A percentile compares a stretch with the other conserved stretches of the same genome.
Conservation (phyloP, 2,329 filamentous ascomycete species). For the Claviceps sp. region DNA sequence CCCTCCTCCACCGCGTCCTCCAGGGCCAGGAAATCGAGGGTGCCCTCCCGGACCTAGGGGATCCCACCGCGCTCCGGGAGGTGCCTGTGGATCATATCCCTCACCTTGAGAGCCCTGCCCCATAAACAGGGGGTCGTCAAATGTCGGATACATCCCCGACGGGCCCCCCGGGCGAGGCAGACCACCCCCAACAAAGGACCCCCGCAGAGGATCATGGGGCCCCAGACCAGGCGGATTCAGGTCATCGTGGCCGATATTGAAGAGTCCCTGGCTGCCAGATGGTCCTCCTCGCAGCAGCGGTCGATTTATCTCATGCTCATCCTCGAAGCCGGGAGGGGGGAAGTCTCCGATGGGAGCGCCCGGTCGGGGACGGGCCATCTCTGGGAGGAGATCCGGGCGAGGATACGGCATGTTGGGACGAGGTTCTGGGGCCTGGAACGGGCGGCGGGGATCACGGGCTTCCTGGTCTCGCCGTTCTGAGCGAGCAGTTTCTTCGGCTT, state of each 20-base stretch:
- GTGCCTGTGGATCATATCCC: constrained; percentile 51
- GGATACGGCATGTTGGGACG: constrained; percentile 54
- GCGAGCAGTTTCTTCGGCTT: constrained; percentile 28
- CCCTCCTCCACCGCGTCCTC: constrained; percentile 22
- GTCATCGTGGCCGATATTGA: constrained; percentile 72
- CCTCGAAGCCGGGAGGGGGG: constrained; percentile 80
- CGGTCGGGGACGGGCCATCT: constrained; percentile 43
- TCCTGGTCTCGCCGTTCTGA: constrained; percentile 27
- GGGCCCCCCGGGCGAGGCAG: constrained; percentile 44
- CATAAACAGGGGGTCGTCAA: constrained; percentile 78
- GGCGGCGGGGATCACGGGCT: constrained; percentile 21
- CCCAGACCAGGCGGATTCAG: constrained; percentile 77
- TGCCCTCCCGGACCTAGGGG: constrained; percentile 58
- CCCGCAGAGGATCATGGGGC: constrained; percentile 67
- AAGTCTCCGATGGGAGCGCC: constrained; percentile 60
- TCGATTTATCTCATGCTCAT: constrained; percentile 73
- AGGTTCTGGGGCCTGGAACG: constrained; percentile 27
- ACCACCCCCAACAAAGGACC: constrained; percentile 49
- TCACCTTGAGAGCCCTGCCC: constrained; percentile 30
- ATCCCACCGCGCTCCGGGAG: constrained; percentile 86
- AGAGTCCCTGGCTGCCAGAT: constrained; percentile 41
- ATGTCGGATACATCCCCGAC: constrained; percentile 90
- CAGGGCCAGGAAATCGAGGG: constrained; percentile 32
- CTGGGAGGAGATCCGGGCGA: constrained; percentile 49
- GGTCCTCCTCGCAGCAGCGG: constrained; percentile 26